Conservation (phyloP, 164 flowering plant genomes). For the Pachysandra terminalis region DNA sequence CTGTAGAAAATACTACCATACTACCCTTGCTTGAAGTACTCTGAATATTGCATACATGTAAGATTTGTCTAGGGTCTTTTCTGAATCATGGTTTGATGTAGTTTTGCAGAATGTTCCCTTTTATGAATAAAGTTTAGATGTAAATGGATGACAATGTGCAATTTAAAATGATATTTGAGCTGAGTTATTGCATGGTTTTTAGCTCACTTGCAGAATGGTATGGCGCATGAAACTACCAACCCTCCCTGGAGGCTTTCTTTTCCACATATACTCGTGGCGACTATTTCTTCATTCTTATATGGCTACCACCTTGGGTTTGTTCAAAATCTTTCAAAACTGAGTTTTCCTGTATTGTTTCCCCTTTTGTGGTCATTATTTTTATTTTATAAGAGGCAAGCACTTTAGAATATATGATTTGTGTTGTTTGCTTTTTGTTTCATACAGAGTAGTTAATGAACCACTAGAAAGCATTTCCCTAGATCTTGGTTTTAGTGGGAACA, state of each 20-base stretch:
- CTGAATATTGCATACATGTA: not conserved
- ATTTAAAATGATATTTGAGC: not conserved
- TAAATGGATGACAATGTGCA: not conserved
- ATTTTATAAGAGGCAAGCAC: not conserved
- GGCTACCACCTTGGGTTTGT: conserved; percentile 93
- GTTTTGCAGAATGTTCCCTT: not conserved
- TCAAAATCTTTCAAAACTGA: not conserved
- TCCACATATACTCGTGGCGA: conserved; percentile 74
- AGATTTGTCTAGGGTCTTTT: no score
- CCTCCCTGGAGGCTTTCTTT: conserved; percentile 77
- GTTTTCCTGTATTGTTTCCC: not conserved
- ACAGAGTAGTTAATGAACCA: conserved; percentile 94
- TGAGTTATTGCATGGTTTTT: conserved; percentile 19
- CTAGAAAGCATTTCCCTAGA: conserved; percentile 81
- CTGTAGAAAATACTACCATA: no score
- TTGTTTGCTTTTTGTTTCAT: conserved; percentile 4
- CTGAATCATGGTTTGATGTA: no score
- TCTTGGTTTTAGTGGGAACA: conserved; percentile 84
- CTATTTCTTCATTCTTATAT: conserved; percentile 65
- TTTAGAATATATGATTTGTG: not conserved
- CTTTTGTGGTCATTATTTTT: not conserved
- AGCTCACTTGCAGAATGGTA: conserved; percentile 40
- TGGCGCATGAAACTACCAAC: conserved; percentile 36
- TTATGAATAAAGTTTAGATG: not conserved
- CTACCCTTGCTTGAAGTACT: not conserved